Conservation (phyloP, 306 rosid species). For the Quercus suber region DNA sequence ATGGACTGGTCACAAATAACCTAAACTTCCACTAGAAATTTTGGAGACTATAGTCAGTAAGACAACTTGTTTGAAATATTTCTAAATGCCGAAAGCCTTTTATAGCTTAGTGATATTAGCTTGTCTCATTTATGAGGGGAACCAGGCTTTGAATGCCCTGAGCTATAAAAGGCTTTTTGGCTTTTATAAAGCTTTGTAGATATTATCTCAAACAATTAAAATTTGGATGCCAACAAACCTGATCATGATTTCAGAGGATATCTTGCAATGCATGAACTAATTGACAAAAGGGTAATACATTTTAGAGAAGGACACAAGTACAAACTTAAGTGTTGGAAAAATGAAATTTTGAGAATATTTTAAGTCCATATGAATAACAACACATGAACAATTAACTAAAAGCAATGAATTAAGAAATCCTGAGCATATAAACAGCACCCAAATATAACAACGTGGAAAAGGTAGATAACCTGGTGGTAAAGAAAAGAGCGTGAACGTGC, state of each 20-base stretch:
- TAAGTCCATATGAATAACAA: background rate
- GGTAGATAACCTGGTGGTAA: constrained; percentile 81
- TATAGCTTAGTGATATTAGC: too few relatives aligned
- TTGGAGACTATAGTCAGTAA: background rate
- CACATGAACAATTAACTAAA: background rate
- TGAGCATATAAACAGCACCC: constrained; percentile 1
- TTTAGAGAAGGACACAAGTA: background rate
- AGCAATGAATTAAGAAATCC: background rate
- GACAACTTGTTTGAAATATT: too few relatives aligned
- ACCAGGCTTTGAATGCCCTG: too few relatives aligned
- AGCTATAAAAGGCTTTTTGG: too few relatives aligned
- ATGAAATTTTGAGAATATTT: background rate
- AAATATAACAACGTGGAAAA: background rate
- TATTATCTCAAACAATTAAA: too few relatives aligned
- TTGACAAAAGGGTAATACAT: too few relatives aligned
- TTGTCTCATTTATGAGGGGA: too few relatives aligned
- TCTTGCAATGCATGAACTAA: too few relatives aligned
- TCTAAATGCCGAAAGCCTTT: too few relatives aligned
- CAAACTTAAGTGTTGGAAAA: background rate
- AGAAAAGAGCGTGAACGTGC: constrained; percentile 86
- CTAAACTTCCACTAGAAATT: background rate
- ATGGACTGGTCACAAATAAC: constrained; percentile 8
- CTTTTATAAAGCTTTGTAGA: too few relatives aligned
- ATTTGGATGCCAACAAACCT: too few relatives aligned
- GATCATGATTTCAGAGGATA: too few relatives aligned